Base-by-base conservation (phyloP, 148 eudicot species). In the Polygonum maritimum region DNA sequence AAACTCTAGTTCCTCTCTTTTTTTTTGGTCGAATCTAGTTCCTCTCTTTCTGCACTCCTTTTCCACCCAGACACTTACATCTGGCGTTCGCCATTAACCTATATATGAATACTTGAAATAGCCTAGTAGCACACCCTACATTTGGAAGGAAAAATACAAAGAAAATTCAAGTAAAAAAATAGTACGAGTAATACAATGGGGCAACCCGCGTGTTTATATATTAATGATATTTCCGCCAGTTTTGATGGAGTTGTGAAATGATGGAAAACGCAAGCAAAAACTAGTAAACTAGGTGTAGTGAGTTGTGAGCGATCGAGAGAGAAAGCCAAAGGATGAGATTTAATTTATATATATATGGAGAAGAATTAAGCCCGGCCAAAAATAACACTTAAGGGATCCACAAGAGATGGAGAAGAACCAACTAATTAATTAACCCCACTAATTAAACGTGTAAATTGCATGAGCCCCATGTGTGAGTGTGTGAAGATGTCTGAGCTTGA, bases 401-500 rank as follows among this genome's bases (percentile, higher is more conserved):
- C 31, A 26, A 26, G 31, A 26, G 31, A 26, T 26, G 31, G 31
- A 26, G 31, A 26, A 26, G 31, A 26, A 26, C 0, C 31, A 26
- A 26, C 31, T 26, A 26, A 26, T 26, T 26, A 26, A n/a, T n/a
- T n/a, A n/a, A n/a, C n/a, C n/a, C n/a, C n/a, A n/a, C n/a, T n/a
- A n/a, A n/a, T n/a, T n/a, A n/a, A n/a, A n/a, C n/a, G n/a, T n/a
- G n/a, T 63, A 12, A 63, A 21, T 33, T 72, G 75, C 75, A 72
- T 72, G 75, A 72, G 35, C 75, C 75, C 75, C 75, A 72, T 72
- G 45, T 72, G 75, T 72, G 54, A 72, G 75, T 63, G 44, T 40
- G 26, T 18, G 19, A 39, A 16, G 48, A 70, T 70, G 48, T 39
- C 12, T 45, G 33, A 45, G 52, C 75, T 48, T 15, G 5, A 38